Evolutionary conservation across 2,329 filamentous ascomycete genomes (phyloP).

Genomic region (Fusarium coffeatum): DNA sequence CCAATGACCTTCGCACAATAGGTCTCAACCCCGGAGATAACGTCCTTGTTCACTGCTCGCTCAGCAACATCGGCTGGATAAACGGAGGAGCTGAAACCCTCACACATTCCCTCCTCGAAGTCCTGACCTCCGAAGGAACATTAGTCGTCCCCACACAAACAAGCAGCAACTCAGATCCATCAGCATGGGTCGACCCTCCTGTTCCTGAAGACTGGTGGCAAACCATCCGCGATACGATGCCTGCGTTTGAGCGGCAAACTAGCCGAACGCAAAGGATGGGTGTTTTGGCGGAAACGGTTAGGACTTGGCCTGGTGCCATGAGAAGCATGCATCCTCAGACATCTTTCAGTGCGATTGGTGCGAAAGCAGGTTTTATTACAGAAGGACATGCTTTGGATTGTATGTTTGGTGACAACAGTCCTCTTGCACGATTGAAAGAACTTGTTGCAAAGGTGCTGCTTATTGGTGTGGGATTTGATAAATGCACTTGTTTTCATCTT

Average conservation of each 20-base stretch:
- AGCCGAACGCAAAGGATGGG: neutral
- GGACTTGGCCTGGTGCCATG: slow-evolving; percentile 5
- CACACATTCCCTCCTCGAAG: neutral
- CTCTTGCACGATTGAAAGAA: neutral
- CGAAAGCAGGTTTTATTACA: neutral
- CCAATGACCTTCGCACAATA: neutral
- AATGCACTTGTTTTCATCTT: slow-evolving; percentile 13
- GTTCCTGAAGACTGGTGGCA: slow-evolving; percentile 9
- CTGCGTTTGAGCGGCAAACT: neutral
- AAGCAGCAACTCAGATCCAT: slow-evolving; percentile 11
- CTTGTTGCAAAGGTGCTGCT: neutral
- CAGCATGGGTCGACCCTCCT: neutral
- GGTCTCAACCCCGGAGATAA: neutral
- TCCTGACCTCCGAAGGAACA: neutral
- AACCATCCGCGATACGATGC: neutral
- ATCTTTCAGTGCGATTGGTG: slow-evolving; percentile 6
- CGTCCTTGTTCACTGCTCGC: slow-evolving; percentile 5
- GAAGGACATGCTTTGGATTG: neutral
- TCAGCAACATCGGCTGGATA: neutral
- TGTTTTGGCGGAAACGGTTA: neutral
- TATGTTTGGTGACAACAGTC: slow-evolving; percentile 6
- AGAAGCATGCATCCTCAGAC: slow-evolving; percentile 10
- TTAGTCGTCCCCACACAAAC: slow-evolving; percentile 3
- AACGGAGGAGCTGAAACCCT: slow-evolving; percentile 9
- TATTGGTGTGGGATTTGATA: neutral